Percentiles rank a stretch among this genome's conserved stretches.
phyloP scores from a whole-genome alignment of 371 early-diverging fungal species.

The Mortierella sp. region DNA sequence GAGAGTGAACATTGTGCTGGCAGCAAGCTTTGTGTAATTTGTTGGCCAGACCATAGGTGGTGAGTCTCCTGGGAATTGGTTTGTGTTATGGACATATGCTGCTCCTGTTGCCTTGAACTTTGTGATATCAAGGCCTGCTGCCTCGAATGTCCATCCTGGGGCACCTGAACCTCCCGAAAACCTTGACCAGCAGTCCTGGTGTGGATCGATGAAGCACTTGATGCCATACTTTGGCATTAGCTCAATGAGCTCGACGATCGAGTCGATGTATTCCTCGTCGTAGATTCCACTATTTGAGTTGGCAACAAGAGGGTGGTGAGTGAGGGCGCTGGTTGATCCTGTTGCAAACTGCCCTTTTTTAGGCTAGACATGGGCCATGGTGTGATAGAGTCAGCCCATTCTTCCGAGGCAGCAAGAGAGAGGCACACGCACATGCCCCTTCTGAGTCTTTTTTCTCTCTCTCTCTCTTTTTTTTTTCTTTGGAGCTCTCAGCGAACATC shows the following conservation, averaged over 20 bases:
- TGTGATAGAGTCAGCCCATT: too few relatives aligned
- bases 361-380: too few relatives aligned
- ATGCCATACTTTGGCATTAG: slow-evolving; percentile 78
- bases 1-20: slow-evolving; percentile 87
- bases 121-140: slow-evolving; percentile 74
- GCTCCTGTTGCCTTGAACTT: slow-evolving; percentile 78
- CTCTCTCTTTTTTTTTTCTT: too few relatives aligned
- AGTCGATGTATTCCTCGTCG: slow-evolving; percentile 84
- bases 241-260: slow-evolving; percentile 67
- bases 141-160: slow-evolving; percentile 79
- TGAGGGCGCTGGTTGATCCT: too few relatives aligned
- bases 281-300: slow-evolving; percentile 65
- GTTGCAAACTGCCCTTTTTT: too few relatives aligned
- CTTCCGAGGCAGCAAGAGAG: too few relatives aligned
- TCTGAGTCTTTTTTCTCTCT: too few relatives aligned
- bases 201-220: slow-evolving; percentile 84
- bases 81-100: slow-evolving; percentile 79
- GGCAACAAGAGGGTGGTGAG: neutral
- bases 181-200: slow-evolving; percentile 80
- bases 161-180: slow-evolving; percentile 78
- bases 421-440: too few relatives aligned
- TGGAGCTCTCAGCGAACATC: too few relatives aligned
- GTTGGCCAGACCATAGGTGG: slow-evolving; percentile 90
- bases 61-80: slow-evolving; percentile 69
- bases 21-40: slow-evolving; percentile 83